Evolutionary conservation across 345 rosid genomes (phyloP).

Genomic region (Linum lewisii): DNA sequence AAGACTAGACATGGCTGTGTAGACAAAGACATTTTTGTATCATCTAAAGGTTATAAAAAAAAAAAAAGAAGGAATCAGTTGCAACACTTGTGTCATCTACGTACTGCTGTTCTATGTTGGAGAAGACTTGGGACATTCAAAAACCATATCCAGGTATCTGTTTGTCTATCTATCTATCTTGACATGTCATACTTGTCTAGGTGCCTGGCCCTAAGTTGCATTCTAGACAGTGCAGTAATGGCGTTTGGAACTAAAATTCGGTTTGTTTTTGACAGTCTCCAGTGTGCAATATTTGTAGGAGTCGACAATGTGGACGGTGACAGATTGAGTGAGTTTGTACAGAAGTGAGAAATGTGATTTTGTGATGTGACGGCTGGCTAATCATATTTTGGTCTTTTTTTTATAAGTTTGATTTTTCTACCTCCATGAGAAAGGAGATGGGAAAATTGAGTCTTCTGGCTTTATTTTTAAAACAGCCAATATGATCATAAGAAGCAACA

Average conservation of each 20-base stretch:
- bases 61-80: background rate
- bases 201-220: background rate
- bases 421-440: background rate
- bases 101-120: background rate
- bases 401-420: background rate
- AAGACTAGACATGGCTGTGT: background rate
- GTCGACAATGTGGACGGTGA: background rate
- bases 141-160: background rate
- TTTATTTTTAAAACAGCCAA: constrained; percentile 15
- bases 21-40: background rate
- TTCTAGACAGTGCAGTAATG: background rate
- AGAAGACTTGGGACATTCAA: background rate
- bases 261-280: constrained; percentile 1
- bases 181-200: background rate
- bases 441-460: constrained; percentile 8
- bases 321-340: constrained; percentile 2
- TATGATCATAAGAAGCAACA: constrained; percentile 4
- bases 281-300: constrained; percentile 2
- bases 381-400: background rate
- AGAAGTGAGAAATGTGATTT: background rate
- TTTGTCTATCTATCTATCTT: background rate
- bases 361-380: background rate
- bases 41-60: background rate
- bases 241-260: background rate
- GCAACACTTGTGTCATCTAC: background rate